Base-by-base conservation (phyloP, 495 filamentous ascomycete genomes). In the Penicillium arizonense region DNA sequence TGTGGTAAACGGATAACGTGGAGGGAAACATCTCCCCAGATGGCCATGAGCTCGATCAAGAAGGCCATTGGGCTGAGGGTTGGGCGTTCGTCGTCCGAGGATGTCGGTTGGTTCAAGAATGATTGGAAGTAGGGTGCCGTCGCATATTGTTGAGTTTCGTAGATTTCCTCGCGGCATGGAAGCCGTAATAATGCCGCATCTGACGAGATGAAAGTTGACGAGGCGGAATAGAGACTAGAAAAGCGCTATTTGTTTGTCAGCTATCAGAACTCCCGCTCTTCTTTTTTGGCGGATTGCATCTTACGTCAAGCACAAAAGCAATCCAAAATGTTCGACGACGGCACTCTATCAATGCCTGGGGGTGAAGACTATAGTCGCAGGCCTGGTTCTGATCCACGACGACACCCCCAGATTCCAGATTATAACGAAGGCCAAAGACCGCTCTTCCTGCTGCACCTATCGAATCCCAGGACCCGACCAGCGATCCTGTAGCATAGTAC, bases 251-350 rank as follows among this genome's bases (percentile, higher is more conserved):
- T 12, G 23, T 14, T 12, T 28, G 50, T 59, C 24, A 57, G 52
- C 38, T 3, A 42, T 4, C 7, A 35, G 9, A 2, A 21, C 35
- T 16, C 5, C 28, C 34, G 34, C 11, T 64, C 10, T 14, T 34
- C 3, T 41, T 33, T 24, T 20, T 46, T 46, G 42, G 18, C 62
- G 20, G 33, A 8, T 48, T 34, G 9, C 14, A 39, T 69, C 77
- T 74, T 61, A 81, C 79, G 57, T 88, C 85, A 57, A 84, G 70
- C 46, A 87, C 50, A 53, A 82, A 88, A 28, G 77, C 75, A 12
- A 81, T 78, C 86, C 85, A 89, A 61, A 87, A 87, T 0, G 83
- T 87, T 43, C 85, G 71, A 32, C 85, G 75, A 37, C 82, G 77
- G 61, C 84, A 86, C 65, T 90, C 87, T 7, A 79, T 77, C 61